These are phyloP conservation scores for Leccinum olivaceoglutinosum DNA, from an alignment of 1,284 basidiomycete species.

Conservation along the genomic window DNA sequence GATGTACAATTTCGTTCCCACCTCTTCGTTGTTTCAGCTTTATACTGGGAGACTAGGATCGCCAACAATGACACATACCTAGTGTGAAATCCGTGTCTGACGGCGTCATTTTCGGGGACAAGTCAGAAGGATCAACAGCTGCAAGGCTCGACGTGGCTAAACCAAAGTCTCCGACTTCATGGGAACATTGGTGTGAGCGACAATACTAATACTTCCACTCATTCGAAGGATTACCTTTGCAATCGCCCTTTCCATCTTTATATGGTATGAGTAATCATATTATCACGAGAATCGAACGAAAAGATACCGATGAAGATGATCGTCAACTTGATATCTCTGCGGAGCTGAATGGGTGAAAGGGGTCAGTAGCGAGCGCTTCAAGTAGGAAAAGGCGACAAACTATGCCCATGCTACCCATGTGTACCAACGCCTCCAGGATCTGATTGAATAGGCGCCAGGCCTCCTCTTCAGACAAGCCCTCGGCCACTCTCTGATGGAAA, in stretches of 20 bases:
- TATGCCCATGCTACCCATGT: slow-evolving; percentile 86
- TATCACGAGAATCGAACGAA: background rate
- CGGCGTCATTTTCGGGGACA: slow-evolving; percentile 41
- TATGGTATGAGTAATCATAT: background rate
- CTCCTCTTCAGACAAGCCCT: slow-evolving; percentile 78
- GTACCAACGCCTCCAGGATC: slow-evolving; percentile 87
- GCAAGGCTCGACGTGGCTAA: slow-evolving; percentile 82
- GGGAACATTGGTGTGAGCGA: background rate
- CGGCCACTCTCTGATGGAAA: slow-evolving; percentile 59
- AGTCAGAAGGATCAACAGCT: slow-evolving; percentile 64
- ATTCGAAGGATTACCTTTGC: slow-evolving; percentile 60
- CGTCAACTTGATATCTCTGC: slow-evolving; percentile 88
- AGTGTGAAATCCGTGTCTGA: slow-evolving; percentile 69
- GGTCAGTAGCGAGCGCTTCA: slow-evolving; percentile 1
- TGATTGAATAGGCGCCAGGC: slow-evolving; percentile 90
- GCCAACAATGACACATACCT: slow-evolving; percentile 36
- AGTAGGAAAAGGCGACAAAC: slow-evolving; percentile 30
- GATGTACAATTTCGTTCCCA: slow-evolving; percentile 91
- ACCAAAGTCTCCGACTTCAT: slow-evolving; percentile 85
- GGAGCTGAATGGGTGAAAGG: slow-evolving; percentile 43
- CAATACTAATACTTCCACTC: background rate
- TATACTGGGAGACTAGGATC: background rate
- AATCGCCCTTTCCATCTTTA: slow-evolving; percentile 80
- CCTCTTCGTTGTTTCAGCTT: slow-evolving; percentile 45
- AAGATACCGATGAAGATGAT: slow-evolving; percentile 84